Evolutionary conservation across 2,329 filamentous ascomycete genomes (phyloP).

Genomic region (Pestalotiopsis sp.): DNA sequence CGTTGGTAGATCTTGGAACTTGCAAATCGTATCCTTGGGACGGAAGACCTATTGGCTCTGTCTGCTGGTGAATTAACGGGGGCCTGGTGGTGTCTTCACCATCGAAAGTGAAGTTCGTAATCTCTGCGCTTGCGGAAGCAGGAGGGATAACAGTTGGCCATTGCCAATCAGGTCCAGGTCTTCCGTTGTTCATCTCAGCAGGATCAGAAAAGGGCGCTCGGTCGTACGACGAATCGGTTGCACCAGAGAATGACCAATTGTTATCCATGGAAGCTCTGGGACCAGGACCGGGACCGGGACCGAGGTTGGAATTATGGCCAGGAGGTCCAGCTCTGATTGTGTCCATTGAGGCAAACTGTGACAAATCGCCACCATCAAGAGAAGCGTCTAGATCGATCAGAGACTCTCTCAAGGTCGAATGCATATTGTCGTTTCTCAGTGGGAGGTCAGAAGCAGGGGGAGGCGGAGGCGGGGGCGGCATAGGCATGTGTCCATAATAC

Average conservation of each 20-base stretch:
- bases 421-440: conserved; percentile 57
- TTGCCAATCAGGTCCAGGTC: conserved; percentile 59
- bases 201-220: conserved; percentile 61
- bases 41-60: conserved; percentile 48
- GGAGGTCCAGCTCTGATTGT: conserved; percentile 53
- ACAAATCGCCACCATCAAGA: conserved; percentile 56
- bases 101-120: conserved; percentile 52
- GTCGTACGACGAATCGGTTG: conserved; percentile 41
- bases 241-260: conserved; percentile 45
- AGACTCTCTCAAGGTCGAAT: conserved; percentile 59
- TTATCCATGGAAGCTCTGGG: conserved; percentile 52
- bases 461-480: conserved; percentile 23
- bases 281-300: conserved; percentile 22
- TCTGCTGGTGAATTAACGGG: conserved; percentile 50
- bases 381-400: conserved; percentile 68
- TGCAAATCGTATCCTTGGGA: conserved; percentile 46
- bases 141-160: conserved; percentile 58
- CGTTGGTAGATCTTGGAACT: conserved; percentile 34
- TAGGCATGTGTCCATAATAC: conserved; percentile 57
- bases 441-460: conserved; percentile 56
- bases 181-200: conserved; percentile 54
- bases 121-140: conserved; percentile 55
- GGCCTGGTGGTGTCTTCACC: conserved; percentile 41
- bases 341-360: conserved; percentile 62
- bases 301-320: background rate